Percentiles rank a stretch among this genome's conserved stretches.
These are phyloP conservation scores for Alnus rubra DNA, from an alignment of 306 rosid species.

Conservation along the genomic window DNA sequence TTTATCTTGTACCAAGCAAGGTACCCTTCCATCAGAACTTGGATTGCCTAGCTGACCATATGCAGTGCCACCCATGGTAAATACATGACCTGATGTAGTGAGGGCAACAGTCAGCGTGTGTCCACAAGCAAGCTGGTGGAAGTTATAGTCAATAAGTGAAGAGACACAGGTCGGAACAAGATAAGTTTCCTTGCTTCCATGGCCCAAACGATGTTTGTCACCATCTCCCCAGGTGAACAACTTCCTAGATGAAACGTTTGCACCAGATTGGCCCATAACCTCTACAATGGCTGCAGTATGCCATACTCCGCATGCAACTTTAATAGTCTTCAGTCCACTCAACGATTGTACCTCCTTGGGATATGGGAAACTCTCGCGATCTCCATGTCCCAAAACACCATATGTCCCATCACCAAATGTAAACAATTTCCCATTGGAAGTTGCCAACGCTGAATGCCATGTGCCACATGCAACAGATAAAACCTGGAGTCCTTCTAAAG, in stretches of 20 bases:
- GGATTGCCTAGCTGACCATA: constrained; percentile 93
- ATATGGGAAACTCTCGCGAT: constrained; percentile 56
- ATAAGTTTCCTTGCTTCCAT: constrained; percentile 71
- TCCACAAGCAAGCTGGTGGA: constrained; percentile 89
- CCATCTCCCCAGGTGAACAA: constrained; percentile 99
- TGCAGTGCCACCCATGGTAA: constrained; percentile 73
- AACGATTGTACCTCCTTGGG: constrained; percentile 79
- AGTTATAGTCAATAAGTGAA: constrained; percentile 76
- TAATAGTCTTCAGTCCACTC: constrained; percentile 68
- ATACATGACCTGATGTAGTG: constrained; percentile 89
- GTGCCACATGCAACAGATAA: constrained; percentile 85
- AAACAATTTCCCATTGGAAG: constrained; percentile 70
- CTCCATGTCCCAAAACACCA: constrained; percentile 95
- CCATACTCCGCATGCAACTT: constrained; percentile 97
- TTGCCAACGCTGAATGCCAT: constrained; percentile 90
- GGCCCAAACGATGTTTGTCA: constrained; percentile 85
- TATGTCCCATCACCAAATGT: constrained; percentile 94
- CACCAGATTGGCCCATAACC: constrained; percentile 51
- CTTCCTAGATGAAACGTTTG: constrained; percentile 52
- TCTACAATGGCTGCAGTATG: constrained; percentile 97
- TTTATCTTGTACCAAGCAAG: constrained; percentile 75
- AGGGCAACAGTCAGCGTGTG: constrained; percentile 81
- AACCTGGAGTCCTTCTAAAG: constrained; percentile 86
- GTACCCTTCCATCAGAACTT: constrained; percentile 68
- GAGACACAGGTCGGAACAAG: constrained; percentile 86